Conservation (phyloP, 768 basidiomycete genomes). For the Lyophyllum decastes region DNA sequence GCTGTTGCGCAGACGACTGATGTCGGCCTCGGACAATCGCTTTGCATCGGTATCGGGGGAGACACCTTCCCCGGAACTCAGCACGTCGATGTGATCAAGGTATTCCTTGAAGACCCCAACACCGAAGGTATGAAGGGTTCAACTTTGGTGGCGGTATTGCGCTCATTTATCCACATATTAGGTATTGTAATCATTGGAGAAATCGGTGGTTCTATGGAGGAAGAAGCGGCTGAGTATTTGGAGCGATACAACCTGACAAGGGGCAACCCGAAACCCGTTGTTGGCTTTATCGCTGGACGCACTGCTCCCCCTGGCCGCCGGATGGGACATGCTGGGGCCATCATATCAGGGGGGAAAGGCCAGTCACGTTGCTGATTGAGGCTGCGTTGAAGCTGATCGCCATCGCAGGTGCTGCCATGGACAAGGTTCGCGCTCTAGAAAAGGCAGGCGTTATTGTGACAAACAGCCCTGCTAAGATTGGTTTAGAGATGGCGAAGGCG, state of each 20-base stretch:
- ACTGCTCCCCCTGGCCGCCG: constrained; percentile 97
- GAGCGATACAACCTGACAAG: constrained; percentile 91
- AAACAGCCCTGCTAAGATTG: constrained; percentile 95
- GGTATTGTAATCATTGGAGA: constrained; percentile 98
- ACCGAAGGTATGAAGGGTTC: constrained; percentile 72
- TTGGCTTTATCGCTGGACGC: constrained; percentile 96
- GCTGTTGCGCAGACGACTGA: constrained; percentile 97
- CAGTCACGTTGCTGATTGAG: constrained; percentile 15
- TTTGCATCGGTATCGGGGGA: constrained; percentile 97
- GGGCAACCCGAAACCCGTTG: constrained; percentile 87
- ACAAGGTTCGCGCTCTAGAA: constrained; percentile 91
- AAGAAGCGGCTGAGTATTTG: constrained; percentile 97
- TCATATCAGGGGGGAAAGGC: constrained; percentile 98
- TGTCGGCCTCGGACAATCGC: constrained; percentile 93
- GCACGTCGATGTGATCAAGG: constrained; percentile 93
- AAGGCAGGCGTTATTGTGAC: constrained; percentile 93
- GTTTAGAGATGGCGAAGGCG: constrained; percentile 85
- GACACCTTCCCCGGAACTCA: constrained; percentile 97
- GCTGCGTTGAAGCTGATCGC: not conserved
- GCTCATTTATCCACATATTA: constrained; percentile 22
- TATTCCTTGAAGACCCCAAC: constrained; percentile 92
- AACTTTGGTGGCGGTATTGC: not conserved
- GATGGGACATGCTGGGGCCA: constrained; percentile 99
- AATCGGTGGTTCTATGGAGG: constrained; percentile 99
- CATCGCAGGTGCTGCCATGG: constrained; percentile 74